phyloP scores from a whole-genome alignment of 108 stramenopile species.

The Schizochytrium sp. region DNA sequence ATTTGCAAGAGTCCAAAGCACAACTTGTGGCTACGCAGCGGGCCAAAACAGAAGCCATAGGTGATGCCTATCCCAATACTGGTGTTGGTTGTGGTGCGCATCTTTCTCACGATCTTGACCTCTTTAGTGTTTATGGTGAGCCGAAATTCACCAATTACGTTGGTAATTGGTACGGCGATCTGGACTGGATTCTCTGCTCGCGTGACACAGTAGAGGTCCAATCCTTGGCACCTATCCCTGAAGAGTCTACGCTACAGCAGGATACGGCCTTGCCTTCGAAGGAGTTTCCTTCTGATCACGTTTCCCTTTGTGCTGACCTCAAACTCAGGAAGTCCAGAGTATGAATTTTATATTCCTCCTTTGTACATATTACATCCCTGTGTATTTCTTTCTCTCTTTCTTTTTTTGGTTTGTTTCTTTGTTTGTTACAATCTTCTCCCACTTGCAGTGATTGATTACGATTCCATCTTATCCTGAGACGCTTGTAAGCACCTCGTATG shows the following conservation, averaged over 20 bases:
- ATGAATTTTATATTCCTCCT: background rate
- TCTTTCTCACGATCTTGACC: background rate
- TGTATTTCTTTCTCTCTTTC: background rate
- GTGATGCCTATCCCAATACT: background rate
- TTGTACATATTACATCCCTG: background rate
- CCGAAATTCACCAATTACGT: constrained; percentile 17
- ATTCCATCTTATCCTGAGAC: too few relatives aligned
- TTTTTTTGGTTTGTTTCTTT: background rate
- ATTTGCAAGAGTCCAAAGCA: background rate
- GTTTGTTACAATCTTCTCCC: background rate
- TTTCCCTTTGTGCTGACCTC: constrained; percentile 11
- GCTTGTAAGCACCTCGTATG: background rate
- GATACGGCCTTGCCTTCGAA: background rate
- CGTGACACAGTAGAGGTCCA: background rate
- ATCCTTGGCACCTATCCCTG: background rate
- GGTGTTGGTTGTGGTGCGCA: constrained; percentile 30
- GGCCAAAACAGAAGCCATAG: background rate
- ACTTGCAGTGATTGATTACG: too few relatives aligned
- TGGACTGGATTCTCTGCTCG: constrained; percentile 56
- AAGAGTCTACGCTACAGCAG: background rate
- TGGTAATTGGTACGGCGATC: constrained; percentile 37
- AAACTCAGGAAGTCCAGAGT: background rate
- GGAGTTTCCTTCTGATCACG: constrained; percentile 30
- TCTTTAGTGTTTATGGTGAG: constrained; percentile 46
- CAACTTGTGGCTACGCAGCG: constrained; percentile 36